These are phyloP conservation scores for Gossypium herbaceum DNA, from an alignment of 345 rosid species.

Conservation along the genomic window DNA sequence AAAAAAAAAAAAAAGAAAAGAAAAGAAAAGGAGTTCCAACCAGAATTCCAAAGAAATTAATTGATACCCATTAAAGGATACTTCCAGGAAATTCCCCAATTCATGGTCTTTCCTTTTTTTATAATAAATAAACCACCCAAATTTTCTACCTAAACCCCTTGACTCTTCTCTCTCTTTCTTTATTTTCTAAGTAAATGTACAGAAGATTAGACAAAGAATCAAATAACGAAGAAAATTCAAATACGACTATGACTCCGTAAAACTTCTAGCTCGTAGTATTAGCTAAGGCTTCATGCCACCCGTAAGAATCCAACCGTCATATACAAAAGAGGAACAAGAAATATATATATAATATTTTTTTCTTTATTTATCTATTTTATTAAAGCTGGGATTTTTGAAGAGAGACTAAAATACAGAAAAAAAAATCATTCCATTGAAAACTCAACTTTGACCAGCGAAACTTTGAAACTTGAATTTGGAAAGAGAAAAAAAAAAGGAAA, in stretches of 20 bases:
- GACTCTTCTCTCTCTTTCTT: slow-evolving; percentile 26
- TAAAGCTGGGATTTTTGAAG: slow-evolving; percentile 17
- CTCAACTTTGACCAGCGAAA: slow-evolving; percentile 2
- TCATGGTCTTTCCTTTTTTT: slow-evolving; percentile 4
- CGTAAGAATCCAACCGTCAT: slow-evolving; percentile 8
- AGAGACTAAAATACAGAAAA: slow-evolving; percentile 12
- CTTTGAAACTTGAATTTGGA: not conserved
- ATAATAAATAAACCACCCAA: slow-evolving; percentile 23
- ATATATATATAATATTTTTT: not conserved
- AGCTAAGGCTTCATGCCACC: not conserved
- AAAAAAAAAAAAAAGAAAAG: not conserved
- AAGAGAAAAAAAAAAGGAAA: not conserved
- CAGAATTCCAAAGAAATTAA: slow-evolving; percentile 19
- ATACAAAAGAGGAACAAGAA: slow-evolving; percentile 13
- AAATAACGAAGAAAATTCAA: slow-evolving; percentile 44
- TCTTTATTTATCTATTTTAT: not conserved
- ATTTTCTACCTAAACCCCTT: slow-evolving; percentile 33
- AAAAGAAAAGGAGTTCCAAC: slow-evolving; percentile 12
- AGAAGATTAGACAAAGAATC: not conserved
- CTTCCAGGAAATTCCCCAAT: slow-evolving; percentile 35
- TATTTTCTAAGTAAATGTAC: not conserved
- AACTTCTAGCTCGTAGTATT: slow-evolving; percentile 10
- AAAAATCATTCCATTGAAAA: not conserved
- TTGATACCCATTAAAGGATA: slow-evolving; percentile 31
- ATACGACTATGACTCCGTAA: slow-evolving; percentile 47